Conservation (phyloP, 225 moss, liverwort and hornwort genomes). For the Bryum argenteum region DNA sequence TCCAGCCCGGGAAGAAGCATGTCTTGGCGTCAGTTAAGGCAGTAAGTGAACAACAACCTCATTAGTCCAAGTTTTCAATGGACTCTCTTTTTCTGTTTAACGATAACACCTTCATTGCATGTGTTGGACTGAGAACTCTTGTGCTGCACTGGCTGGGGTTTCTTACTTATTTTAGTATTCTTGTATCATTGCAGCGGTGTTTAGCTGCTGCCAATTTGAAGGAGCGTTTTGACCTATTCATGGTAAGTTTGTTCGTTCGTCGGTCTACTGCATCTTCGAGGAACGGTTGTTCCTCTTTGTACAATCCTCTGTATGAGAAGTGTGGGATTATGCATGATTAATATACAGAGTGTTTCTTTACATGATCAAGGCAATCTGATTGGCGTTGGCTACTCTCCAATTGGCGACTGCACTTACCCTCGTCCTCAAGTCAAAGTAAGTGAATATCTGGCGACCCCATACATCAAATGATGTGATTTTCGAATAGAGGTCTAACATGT, state of each 20-base stretch:
- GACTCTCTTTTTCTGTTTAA: not conserved
- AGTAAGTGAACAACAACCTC: conserved; percentile 53
- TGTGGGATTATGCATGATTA: not conserved
- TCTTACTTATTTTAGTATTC: conserved; percentile 23
- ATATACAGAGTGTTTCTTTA: conserved; percentile 19
- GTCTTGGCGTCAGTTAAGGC: conserved; percentile 83
- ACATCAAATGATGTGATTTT: not conserved
- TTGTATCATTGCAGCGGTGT: conserved; percentile 62
- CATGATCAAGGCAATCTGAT: conserved; percentile 90
- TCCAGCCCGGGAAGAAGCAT: conserved; percentile 55
- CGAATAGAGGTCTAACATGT: conserved; percentile 21
- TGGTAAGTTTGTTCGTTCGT: conserved; percentile 49
- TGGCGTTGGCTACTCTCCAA: conserved; percentile 76
- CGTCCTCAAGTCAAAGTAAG: conserved; percentile 67
- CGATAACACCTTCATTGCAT: not conserved
- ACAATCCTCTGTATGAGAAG: no score
- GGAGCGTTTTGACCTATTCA: conserved; percentile 90
- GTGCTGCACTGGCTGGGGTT: conserved; percentile 9
- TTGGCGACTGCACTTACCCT: conserved; percentile 75
- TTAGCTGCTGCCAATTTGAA: conserved; percentile 73
- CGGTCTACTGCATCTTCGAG: conserved; percentile 13
- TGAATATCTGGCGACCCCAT: conserved; percentile 9
- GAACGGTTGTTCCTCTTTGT: not conserved
- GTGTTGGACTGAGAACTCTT: conserved; percentile 3
- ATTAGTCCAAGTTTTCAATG: conserved; percentile 8